Evolutionary conservation across 768 basidiomycete species (phyloP).

Genomic region (Suillus occidentalis): DNA sequence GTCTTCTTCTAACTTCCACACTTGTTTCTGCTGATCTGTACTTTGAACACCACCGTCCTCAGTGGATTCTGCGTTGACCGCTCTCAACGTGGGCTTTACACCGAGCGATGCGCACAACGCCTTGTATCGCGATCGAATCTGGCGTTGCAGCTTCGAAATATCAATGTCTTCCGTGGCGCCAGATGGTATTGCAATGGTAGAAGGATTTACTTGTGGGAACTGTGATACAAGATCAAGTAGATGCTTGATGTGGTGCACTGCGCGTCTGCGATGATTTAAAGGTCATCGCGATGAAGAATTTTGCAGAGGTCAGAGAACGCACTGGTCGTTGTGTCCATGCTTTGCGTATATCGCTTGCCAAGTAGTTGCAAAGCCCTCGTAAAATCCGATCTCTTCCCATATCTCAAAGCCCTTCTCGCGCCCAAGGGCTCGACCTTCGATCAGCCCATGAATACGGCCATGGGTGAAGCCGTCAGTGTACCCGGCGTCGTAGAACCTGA

Average conservation of each 20-base stretch:
- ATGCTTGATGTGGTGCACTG: constrained; percentile 60
- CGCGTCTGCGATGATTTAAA: constrained; percentile 43
- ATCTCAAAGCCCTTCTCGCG: constrained; percentile 91
- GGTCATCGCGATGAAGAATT: constrained; percentile 2
- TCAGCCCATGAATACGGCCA: constrained; percentile 85
- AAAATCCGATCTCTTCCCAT: constrained; percentile 97
- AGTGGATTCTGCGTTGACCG: constrained; percentile 8
- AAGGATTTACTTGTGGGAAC: constrained; percentile 81
- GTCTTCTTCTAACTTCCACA: constrained; percentile 8
- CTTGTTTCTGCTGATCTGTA: background rate
- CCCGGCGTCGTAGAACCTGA: constrained; percentile 80
- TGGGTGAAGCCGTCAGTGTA: constrained; percentile 79
- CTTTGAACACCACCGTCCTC: constrained; percentile 11
- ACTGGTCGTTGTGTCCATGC: constrained; percentile 50
- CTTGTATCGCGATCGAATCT: constrained; percentile 87
- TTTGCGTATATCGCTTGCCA: constrained; percentile 58
- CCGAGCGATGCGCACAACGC: constrained; percentile 82
- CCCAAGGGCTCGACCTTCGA: constrained; percentile 88
- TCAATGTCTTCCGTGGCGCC: constrained; percentile 52
- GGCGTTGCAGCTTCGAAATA: constrained; percentile 72
- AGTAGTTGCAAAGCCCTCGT: constrained; percentile 78
- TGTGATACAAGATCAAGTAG: constrained; percentile 69
- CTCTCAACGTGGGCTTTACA: constrained; percentile 49
- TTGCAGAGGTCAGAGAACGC: constrained; percentile 21
- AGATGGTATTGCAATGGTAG: constrained; percentile 32